These are phyloP conservation scores for Lignosus rhinocerotis DNA, from an alignment of 1,284 basidiomycete genomes.

Conservation along the genomic window DNA sequence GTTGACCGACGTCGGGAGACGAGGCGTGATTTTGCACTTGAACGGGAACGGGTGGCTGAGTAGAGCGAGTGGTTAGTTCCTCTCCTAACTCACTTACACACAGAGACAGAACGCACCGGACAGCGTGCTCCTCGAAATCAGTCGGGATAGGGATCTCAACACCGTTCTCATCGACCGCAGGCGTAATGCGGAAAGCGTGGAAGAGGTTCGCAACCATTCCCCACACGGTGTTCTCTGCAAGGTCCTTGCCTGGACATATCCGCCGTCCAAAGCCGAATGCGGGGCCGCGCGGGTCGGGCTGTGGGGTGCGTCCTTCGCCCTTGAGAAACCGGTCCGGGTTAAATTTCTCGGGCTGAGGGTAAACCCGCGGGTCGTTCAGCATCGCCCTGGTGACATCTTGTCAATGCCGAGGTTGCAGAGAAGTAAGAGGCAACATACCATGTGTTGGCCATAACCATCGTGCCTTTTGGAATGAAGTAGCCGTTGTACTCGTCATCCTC, in stretches of 20 bases:
- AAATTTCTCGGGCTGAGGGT: slow-evolving; percentile 13
- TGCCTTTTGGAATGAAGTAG: slow-evolving; percentile 14
- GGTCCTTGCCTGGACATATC: not conserved
- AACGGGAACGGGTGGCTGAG: not conserved
- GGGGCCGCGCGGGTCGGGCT: slow-evolving; percentile 23
- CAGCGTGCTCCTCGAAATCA: not conserved
- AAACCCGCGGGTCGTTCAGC: slow-evolving; percentile 5
- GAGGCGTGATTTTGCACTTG: not conserved
- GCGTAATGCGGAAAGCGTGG: not conserved
- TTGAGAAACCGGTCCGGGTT: slow-evolving; percentile 18
- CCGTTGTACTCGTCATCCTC: slow-evolving; percentile 9
- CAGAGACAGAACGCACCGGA: not conserved
- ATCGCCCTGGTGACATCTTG: slow-evolving; percentile 1
- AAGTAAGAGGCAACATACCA: slow-evolving; percentile 2
- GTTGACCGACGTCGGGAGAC: not conserved
- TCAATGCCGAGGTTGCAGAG: too few species aligned
- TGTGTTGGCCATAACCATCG: slow-evolving; percentile 4
- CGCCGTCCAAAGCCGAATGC: slow-evolving; percentile 26
- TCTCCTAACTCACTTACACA: not conserved
- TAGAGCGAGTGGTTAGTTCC: too few species aligned
- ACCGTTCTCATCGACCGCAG: not conserved
- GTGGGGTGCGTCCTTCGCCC: slow-evolving; percentile 3
- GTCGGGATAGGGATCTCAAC: not conserved
- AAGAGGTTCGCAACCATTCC: not conserved
- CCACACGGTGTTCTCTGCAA: not conserved